Conservation (phyloP, 257 asterid species). For the Asclepias syriaca region DNA sequence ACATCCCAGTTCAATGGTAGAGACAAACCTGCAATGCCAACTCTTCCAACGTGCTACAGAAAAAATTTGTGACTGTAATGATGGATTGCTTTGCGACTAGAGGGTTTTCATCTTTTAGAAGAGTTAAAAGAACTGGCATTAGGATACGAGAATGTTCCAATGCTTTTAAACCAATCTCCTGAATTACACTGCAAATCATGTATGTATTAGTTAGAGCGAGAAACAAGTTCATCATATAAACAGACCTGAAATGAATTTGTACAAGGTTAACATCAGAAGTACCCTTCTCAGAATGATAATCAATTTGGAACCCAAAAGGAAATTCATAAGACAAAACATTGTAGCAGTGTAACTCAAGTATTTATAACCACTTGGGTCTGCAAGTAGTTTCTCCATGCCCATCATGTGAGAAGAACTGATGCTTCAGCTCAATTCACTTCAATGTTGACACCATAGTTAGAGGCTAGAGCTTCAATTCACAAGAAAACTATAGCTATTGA, state of each 20-base stretch:
- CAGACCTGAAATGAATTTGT: background rate
- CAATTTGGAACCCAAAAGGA: background rate
- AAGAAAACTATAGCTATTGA: background rate
- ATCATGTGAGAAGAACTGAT: background rate
- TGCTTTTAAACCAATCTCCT: slow-evolving; percentile 62
- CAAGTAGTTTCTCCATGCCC: background rate
- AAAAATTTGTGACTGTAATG: slow-evolving; percentile 59
- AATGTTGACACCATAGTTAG: background rate
- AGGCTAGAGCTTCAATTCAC: background rate
- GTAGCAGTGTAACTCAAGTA: background rate
- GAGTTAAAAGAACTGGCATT: slow-evolving; percentile 60
- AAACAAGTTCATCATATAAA: background rate
- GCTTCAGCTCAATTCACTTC: background rate
- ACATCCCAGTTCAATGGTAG: slow-evolving; percentile 15
- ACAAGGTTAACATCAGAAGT: background rate
- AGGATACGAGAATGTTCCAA: slow-evolving; percentile 54
- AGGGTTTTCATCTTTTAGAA: slow-evolving; percentile 56
- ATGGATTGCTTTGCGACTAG: slow-evolving; percentile 70
- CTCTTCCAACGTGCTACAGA: slow-evolving; percentile 65
- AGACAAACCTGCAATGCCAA: slow-evolving; percentile 69
- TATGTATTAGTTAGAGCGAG: slow-evolving; percentile 14
- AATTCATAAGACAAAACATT: background rate
- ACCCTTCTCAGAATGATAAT: background rate
- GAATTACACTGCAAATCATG: slow-evolving; percentile 66
- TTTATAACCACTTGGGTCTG: background rate